Conservation (phyloP, 2,329 filamentous ascomycete species). For the Xylariales sp. region DNA sequence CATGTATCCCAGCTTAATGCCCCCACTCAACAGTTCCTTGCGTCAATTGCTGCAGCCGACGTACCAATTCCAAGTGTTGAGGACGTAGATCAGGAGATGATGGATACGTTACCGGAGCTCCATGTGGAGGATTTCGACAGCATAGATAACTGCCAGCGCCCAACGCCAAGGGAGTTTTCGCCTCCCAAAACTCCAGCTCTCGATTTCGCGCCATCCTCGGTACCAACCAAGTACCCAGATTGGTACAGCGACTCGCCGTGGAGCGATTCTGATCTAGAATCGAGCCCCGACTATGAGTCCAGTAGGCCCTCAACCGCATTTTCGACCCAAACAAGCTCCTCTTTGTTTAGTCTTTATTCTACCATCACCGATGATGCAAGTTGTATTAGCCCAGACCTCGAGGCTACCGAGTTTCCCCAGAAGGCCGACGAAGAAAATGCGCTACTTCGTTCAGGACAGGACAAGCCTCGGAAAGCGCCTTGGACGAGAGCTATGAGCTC, state of each 20-base stretch:
- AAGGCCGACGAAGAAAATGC: conserved; percentile 32
- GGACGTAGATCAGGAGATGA: conserved; percentile 60
- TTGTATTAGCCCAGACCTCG: conserved; percentile 63
- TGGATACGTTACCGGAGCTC: conserved; percentile 53
- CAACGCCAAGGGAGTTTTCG: conserved; percentile 59
- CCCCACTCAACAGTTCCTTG: conserved; percentile 74
- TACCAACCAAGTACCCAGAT: conserved; percentile 64
- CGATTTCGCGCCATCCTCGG: conserved; percentile 57
- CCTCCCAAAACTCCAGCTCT: conserved; percentile 71
- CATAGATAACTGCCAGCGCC: conserved; percentile 48
- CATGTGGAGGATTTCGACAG: conserved; percentile 50
- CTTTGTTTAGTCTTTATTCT: conserved; percentile 68
- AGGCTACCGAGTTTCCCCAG: conserved; percentile 50
- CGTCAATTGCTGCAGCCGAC: conserved; percentile 73
- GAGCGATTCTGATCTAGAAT: conserved; percentile 64
- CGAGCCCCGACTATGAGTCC: conserved; percentile 68
- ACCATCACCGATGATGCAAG: conserved; percentile 66
- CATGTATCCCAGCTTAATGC: conserved; percentile 64
- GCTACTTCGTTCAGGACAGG: conserved; percentile 27
- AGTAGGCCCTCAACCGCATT: conserved; percentile 70
- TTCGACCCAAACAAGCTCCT: conserved; percentile 69
- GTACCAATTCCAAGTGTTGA: conserved; percentile 74
- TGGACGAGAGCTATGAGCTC: conserved; percentile 75
- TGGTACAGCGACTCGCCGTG: conserved; percentile 69
- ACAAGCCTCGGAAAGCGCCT: conserved; percentile 61